Conservation (phyloP, 345 rosid species). For the Cardiospermum halicacabum region DNA sequence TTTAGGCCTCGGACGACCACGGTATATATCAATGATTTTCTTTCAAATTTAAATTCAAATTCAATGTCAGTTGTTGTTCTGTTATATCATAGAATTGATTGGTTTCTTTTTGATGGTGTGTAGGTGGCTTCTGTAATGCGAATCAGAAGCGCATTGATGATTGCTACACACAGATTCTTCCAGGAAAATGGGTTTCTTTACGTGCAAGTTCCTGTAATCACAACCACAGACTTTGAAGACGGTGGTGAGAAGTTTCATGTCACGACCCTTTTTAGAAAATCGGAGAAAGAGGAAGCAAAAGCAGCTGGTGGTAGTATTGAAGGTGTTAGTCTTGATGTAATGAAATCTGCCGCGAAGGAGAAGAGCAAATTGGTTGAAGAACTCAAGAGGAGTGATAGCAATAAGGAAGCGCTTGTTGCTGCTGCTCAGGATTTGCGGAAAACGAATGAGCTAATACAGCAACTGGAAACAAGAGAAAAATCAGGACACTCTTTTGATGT, state of each 20-base stretch:
- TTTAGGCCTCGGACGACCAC: constrained; percentile 87
- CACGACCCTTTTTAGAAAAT: constrained; percentile 37
- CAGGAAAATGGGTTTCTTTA: constrained; percentile 58
- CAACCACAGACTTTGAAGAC: constrained; percentile 58
- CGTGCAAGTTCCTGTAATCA: constrained; percentile 78
- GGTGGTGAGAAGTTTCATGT: constrained; percentile 56
- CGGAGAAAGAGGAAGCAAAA: constrained; percentile 29
- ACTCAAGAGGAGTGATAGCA: constrained; percentile 80
- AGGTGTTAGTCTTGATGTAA: constrained; percentile 38
- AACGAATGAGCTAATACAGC: constrained; percentile 59
- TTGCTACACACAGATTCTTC: constrained; percentile 70
- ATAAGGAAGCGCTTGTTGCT: constrained; percentile 62
- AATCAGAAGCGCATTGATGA: constrained; percentile 54
- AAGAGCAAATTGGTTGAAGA: constrained; percentile 57
- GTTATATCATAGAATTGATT: neutral
- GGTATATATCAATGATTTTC: constrained; percentile 32
- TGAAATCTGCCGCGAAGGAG: constrained; percentile 65
- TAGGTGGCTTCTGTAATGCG: constrained; percentile 81
- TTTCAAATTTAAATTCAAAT: too few species aligned
- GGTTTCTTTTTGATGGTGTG: neutral
- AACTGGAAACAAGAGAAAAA: constrained; percentile 56
- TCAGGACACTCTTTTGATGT: constrained; percentile 20
- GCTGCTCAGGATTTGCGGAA: constrained; percentile 66
- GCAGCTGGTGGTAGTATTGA: constrained; percentile 21
- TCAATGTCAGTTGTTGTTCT: neutral